Evolutionary conservation across 768 basidiomycete species (phyloP).

Genomic region (Phlebiopsis gigantea): DNA sequence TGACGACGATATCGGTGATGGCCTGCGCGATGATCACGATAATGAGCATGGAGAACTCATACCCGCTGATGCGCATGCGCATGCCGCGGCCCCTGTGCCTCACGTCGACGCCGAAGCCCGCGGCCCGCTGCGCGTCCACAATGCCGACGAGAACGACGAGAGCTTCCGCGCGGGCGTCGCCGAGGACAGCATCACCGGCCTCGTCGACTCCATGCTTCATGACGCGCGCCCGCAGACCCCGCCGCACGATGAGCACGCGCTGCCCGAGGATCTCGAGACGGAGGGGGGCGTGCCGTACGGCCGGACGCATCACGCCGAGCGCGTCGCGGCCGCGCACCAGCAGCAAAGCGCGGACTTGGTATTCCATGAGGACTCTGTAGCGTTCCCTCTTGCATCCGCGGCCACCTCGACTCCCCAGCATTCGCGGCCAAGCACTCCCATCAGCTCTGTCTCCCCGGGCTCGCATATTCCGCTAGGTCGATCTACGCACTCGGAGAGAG

Average conservation of each 20-base stretch:
- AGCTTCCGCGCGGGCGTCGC: constrained; percentile 30
- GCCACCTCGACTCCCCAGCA: constrained; percentile 14
- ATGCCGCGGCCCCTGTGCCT: background rate
- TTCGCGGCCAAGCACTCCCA: constrained; percentile 10
- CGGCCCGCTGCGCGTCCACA: constrained; percentile 6
- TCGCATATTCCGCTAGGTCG: constrained; percentile 31
- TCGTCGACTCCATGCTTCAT: constrained; percentile 66
- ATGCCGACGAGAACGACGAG: constrained; percentile 32
- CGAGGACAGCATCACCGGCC: constrained; percentile 62
- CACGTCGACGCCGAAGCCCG: constrained; percentile 5
- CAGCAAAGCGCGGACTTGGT: constrained; percentile 19
- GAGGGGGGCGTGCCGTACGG: constrained; percentile 64
- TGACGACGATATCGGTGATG: constrained; percentile 12
- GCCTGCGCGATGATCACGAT: constrained; percentile 11
- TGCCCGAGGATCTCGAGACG: constrained; percentile 54
- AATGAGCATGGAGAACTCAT: constrained; percentile 17
- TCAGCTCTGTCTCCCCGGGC: constrained; percentile 14
- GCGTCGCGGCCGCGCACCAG: constrained; percentile 40
- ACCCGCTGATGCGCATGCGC: constrained; percentile 5
- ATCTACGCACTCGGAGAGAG: constrained; percentile 35
- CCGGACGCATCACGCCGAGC: constrained; percentile 55
- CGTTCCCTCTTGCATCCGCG: background rate
- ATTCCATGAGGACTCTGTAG: background rate
- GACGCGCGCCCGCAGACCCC: constrained; percentile 41
- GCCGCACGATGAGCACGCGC: constrained; percentile 23